These are phyloP conservation scores for Beauveria asiatica DNA, from an alignment of 2,329 filamentous ascomycete genomes.

Conservation along the genomic window DNA sequence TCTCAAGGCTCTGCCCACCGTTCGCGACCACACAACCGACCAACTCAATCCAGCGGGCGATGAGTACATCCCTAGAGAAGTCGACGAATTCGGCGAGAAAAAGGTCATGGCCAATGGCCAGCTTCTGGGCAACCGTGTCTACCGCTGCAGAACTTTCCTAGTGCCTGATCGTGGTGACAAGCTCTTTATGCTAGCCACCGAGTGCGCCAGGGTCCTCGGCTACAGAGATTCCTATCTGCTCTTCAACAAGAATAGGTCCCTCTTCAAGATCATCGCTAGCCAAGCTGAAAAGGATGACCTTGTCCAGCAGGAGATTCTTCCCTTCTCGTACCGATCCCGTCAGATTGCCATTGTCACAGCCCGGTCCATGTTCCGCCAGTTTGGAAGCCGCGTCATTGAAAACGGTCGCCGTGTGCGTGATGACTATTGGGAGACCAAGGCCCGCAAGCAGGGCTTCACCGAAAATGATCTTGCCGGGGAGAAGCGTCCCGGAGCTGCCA, in stretches of 20 bases:
- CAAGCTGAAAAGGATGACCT: slow-evolving; percentile 95
- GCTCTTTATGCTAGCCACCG: slow-evolving; percentile 96
- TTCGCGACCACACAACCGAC: slow-evolving; percentile 94
- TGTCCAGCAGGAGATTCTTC: slow-evolving; percentile 87
- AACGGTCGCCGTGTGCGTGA: slow-evolving; percentile 87
- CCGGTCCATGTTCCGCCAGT: slow-evolving; percentile 96
- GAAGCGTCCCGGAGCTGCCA: slow-evolving; percentile 86
- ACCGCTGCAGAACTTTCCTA: slow-evolving; percentile 86
- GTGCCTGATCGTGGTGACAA: slow-evolving; percentile 88
- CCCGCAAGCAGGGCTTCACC: slow-evolving; percentile 93
- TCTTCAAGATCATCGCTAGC: slow-evolving; percentile 96
- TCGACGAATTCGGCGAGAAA: slow-evolving; percentile 86
- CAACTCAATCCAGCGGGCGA: slow-evolving; percentile 83
- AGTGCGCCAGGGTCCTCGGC: slow-evolving; percentile 86
- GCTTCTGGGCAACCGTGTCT: slow-evolving; percentile 73
- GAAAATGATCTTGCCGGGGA: slow-evolving; percentile 94
- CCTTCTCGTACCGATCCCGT: slow-evolving; percentile 94
- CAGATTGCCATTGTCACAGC: slow-evolving; percentile 98
- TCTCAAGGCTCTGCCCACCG: slow-evolving; percentile 89
- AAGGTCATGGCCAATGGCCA: slow-evolving; percentile 83
- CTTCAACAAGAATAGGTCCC: slow-evolving; percentile 96
- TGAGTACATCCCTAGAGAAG: slow-evolving; percentile 90
- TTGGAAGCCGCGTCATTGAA: slow-evolving; percentile 86
- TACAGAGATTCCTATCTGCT: slow-evolving; percentile 97
- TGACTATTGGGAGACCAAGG: slow-evolving; percentile 98